Base-by-base conservation (phyloP, 192 early-diverging fungal species). In the Backusella circina region DNA sequence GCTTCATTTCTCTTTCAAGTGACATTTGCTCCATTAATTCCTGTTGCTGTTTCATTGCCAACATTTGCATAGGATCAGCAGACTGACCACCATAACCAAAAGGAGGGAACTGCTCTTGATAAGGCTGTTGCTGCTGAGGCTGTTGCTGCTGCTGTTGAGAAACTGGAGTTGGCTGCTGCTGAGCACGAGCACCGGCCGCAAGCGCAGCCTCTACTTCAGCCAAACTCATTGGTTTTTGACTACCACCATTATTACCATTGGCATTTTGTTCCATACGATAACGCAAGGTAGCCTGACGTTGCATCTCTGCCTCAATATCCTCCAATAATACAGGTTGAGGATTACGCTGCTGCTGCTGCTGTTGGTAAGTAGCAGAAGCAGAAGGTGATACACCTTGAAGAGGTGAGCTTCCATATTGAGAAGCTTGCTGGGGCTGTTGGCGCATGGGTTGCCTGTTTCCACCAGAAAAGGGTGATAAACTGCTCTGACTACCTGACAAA, bases 141-240 rank as follows among this genome's bases (percentile, higher is more conserved):
- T 73, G 50, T 31, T 76, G 75, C 12, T 72, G 77, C 18, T 78
- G 76, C 7, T 80, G 76, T 13, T 80, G 67, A 5, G 54, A 26
- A 10, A 28, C 54, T 4, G 32, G 37, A 44, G 39, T 1, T 18
- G 36, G 77, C 15, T 65, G 54, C 1, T 77, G 76, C 15, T 76
- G 75, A 26, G 41, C 51, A 5, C 31, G 61, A 0, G 64, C 23
- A 39, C 41, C 72, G 16, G 70, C 69, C 1, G 80, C 26, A 77
- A 93, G 28, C 2, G 90, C 83, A 50, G 91, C 88, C 74, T 94
- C 93, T 0, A 94, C 84, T 64, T 94, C 93, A 5, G 87, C 93
- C 82, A 94, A 76, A 28, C 89, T 93, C 73, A 91, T 75, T 70
- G 88, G 83, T 39, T 87, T 87, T 54, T 80, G 84, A 54, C 73